Conservation (phyloP, 2,329 filamentous ascomycete species). For the Capronia coronata region DNA sequence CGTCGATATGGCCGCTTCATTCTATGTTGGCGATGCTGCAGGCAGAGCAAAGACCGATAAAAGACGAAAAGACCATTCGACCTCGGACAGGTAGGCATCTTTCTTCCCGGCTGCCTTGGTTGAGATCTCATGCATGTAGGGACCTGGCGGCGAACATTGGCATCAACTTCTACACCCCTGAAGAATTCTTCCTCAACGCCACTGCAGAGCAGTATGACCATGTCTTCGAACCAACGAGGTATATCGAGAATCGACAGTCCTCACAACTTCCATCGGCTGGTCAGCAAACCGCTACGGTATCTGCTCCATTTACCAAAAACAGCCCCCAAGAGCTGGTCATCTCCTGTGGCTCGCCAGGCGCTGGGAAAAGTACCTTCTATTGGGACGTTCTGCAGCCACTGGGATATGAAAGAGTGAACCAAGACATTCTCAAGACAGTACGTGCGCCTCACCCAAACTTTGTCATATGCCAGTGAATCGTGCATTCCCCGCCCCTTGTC, state of each 20-base stretch:
- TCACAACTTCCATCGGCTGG: not conserved
- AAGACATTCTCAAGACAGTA: slow-evolving; percentile 75
- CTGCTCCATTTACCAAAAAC: slow-evolving; percentile 48
- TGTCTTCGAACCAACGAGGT: slow-evolving; percentile 62
- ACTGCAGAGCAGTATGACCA: slow-evolving; percentile 59
- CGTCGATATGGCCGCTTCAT: slow-evolving; percentile 63
- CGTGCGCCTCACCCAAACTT: slow-evolving; percentile 28
- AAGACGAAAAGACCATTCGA: slow-evolving; percentile 52
- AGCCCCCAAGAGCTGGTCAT: slow-evolving; percentile 69
- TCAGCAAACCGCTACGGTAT: not conserved
- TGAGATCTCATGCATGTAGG: slow-evolving; percentile 36
- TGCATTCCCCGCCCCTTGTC: not conserved
- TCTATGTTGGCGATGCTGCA: slow-evolving; percentile 87
- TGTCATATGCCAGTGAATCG: not conserved
- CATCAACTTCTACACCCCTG: slow-evolving; percentile 74
- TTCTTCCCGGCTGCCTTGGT: slow-evolving; percentile 49
- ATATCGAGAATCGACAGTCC: slow-evolving; percentile 35
- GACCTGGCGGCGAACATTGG: slow-evolving; percentile 83
- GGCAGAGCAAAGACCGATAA: slow-evolving; percentile 42
- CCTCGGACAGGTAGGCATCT: slow-evolving; percentile 48
- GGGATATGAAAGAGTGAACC: slow-evolving; percentile 79
- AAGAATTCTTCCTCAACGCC: slow-evolving; percentile 79
- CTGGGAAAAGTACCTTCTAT: slow-evolving; percentile 89
- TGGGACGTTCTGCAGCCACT: slow-evolving; percentile 69
- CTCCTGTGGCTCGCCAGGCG: slow-evolving; percentile 80